A percentile compares a stretch with the other conserved stretches of the same genome.
Evolutionary conservation across 345 rosid species (phyloP).

Genomic region (Bruguiera parviflora): DNA sequence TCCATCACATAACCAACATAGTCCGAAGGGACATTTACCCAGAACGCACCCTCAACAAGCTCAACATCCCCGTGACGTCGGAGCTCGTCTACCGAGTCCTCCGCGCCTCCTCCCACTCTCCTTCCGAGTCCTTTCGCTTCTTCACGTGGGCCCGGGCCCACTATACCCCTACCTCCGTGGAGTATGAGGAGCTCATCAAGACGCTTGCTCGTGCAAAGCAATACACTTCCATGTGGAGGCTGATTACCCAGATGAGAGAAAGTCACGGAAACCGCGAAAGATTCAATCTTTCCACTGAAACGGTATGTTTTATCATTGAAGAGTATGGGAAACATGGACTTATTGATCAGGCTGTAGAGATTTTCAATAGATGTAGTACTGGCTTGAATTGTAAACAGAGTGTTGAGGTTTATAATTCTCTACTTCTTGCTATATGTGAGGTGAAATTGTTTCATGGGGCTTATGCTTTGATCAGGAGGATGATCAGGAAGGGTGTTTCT

Average conservation of each 20-base stretch:
- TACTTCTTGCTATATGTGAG: conserved; percentile 76
- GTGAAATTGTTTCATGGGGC: conserved; percentile 83
- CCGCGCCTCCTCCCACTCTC: conserved; percentile 63
- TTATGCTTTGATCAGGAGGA: conserved; percentile 74
- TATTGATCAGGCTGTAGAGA: conserved; percentile 74
- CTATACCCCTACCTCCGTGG: conserved; percentile 64
- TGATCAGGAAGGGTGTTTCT: conserved; percentile 64
- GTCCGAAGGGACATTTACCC: conserved; percentile 77
- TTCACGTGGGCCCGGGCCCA: conserved; percentile 73
- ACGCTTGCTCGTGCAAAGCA: conserved; percentile 53
- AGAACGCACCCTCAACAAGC: conserved; percentile 57
- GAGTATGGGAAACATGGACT: conserved; percentile 73
- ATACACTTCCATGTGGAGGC: conserved; percentile 81
- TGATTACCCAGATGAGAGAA: conserved; percentile 61
- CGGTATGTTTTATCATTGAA: conserved; percentile 68
- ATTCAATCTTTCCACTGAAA: conserved; percentile 50
- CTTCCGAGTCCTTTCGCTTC: conserved; percentile 74
- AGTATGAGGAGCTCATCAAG: conserved; percentile 66
- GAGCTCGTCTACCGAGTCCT: conserved; percentile 85
- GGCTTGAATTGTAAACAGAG: conserved; percentile 52
- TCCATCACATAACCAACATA: conserved; percentile 76
- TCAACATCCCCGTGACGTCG: conserved; percentile 49
- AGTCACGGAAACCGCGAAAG: conserved; percentile 6
- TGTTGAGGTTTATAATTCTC: conserved; percentile 52
- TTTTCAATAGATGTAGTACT: conserved; percentile 53